A percentile compares a stretch with the other conserved stretches of the same genome.
phyloP scores from a whole-genome alignment of 2,329 filamentous ascomycete genomes.

The Ophiostoma pallidulum region DNA sequence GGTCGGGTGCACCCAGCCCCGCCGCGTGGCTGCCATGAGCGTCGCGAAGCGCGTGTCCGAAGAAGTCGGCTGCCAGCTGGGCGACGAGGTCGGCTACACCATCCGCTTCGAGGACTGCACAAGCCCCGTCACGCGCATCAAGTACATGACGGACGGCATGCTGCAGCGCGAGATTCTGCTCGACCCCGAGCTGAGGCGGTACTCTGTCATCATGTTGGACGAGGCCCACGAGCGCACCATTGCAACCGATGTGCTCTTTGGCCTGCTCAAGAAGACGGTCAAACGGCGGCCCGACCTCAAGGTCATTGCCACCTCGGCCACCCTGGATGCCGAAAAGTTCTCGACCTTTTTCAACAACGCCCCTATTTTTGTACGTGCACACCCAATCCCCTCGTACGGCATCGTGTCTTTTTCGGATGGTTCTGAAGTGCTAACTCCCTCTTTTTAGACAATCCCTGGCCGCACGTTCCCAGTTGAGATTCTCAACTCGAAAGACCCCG shows the following conservation, averaged over 20 bases:
- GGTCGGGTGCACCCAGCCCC: constrained; percentile 93
- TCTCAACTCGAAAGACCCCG: constrained; percentile 88
- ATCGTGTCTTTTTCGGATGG: too few relatives aligned
- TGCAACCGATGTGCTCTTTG: constrained; percentile 87
- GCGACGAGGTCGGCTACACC: constrained; percentile 87
- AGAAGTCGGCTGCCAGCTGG: constrained; percentile 63
- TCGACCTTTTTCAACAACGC: constrained; percentile 92
- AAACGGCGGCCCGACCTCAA: constrained; percentile 81
- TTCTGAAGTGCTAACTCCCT: too few relatives aligned
- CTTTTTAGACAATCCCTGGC: constrained; percentile 64
- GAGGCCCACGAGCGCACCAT: constrained; percentile 98
- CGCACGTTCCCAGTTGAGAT: constrained; percentile 93
- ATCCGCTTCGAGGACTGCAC: constrained; percentile 97
- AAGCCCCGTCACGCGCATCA: constrained; percentile 79
- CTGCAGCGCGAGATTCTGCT: constrained; percentile 89
- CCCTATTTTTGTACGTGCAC: constrained; percentile 59
- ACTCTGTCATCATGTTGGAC: constrained; percentile 96
- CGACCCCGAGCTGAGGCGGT: constrained; percentile 78
- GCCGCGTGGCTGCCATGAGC: constrained; percentile 87
- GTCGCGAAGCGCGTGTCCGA: constrained; percentile 91
- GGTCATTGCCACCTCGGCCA: constrained; percentile 93
- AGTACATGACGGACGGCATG: constrained; percentile 99
- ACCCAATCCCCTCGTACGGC: too few relatives aligned
- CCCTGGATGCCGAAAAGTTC: constrained; percentile 94
- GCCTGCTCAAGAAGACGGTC: constrained; percentile 84